phyloP scores from a whole-genome alignment of 345 rosid species.

The Anastatica hierochuntica region DNA sequence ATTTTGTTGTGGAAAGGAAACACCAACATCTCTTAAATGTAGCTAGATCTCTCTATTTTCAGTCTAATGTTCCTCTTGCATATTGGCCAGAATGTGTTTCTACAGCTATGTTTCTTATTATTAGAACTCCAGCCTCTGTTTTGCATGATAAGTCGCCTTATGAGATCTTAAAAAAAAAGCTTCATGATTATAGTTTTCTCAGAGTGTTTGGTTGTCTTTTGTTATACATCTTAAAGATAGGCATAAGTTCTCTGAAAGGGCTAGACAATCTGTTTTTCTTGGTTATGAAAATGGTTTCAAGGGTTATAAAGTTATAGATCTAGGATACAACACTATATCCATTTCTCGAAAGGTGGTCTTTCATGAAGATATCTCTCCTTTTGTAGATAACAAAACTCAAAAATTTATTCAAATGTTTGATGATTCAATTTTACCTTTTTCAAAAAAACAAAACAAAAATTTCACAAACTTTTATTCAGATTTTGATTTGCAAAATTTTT shows the following conservation, averaged over 20 bases:
- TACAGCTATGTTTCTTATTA: background rate
- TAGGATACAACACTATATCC: background rate
- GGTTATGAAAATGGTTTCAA: background rate
- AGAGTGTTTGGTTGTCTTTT: background rate
- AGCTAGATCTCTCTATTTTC: no score
- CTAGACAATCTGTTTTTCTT: background rate
- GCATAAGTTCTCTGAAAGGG: background rate
- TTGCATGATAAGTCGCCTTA: background rate
- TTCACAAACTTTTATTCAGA: no score
- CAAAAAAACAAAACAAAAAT: background rate
- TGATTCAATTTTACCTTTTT: background rate
- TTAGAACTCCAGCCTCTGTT: background rate
- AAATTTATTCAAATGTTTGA: background rate
- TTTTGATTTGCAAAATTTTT: no score
- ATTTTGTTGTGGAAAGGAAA: background rate
- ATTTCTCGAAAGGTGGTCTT: background rate
- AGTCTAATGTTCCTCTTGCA: no score
- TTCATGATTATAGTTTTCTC: background rate
- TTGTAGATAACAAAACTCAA: background rate
- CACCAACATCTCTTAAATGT: background rate
- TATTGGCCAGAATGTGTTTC: background rate
- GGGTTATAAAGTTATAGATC: background rate
- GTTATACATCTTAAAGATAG: no score
- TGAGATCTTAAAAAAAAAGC: background rate
- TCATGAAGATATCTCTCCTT: background rate